phyloP scores from a whole-genome alignment of 1,284 basidiomycete genomes.

The Fomitiporia mediterranea region DNA sequence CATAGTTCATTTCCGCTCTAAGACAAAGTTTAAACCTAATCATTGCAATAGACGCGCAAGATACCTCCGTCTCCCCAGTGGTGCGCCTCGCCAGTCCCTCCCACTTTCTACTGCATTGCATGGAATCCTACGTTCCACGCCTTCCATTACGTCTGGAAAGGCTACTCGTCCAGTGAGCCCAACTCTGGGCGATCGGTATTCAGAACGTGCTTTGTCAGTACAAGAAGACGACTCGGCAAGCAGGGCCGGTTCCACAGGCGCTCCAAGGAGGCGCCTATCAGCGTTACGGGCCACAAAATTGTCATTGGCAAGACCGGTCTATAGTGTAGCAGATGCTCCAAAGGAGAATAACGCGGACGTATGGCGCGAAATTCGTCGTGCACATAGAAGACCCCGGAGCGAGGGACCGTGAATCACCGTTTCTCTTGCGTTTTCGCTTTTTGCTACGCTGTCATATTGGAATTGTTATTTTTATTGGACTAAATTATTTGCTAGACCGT shows the following conservation, averaged over 20 bases:
- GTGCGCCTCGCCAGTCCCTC: conserved; percentile 16
- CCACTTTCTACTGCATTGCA: conserved; percentile 16
- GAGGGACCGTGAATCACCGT: neutral
- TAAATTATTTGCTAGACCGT: conserved; percentile 14
- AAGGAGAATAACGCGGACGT: conserved; percentile 5
- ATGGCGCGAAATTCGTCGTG: conserved; percentile 16
- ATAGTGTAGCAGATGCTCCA: neutral
- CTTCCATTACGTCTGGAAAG: conserved; percentile 14
- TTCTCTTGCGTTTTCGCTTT: neutral
- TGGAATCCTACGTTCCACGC: conserved; percentile 10
- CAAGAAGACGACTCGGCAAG: conserved; percentile 11
- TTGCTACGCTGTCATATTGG: too few relatives aligned
- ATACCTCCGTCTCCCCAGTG: conserved; percentile 61
- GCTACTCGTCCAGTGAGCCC: conserved; percentile 11
- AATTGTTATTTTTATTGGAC: conserved; percentile 16
- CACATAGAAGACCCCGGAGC: conserved; percentile 10
- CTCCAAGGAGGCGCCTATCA: conserved; percentile 1
- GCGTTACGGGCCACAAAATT: conserved; percentile 10
- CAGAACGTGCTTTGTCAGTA: neutral
- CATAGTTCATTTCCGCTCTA: neutral
- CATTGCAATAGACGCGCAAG: conserved; percentile 46
- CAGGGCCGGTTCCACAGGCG: conserved; percentile 4
- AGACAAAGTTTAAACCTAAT: conserved; percentile 21
- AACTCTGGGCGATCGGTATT: neutral
- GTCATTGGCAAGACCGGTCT: neutral